Evolutionary conservation across 345 rosid species (phyloP).

Genomic region (Sisymbrium altissimum): DNA sequence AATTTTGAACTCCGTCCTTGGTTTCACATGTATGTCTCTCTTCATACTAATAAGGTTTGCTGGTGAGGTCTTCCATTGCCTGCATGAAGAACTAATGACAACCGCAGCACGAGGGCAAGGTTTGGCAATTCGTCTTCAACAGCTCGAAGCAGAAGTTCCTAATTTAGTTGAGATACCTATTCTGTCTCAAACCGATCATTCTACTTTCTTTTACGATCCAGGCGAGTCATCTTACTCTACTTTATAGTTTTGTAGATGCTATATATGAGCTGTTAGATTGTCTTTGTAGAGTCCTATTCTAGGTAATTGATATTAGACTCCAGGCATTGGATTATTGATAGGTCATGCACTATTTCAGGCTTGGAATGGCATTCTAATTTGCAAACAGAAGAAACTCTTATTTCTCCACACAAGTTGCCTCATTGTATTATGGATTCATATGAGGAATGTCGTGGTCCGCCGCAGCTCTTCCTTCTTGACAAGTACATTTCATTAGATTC

Average conservation of each 20-base stretch:
- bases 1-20: no score
- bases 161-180: conserved; percentile 56
- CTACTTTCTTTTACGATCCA: conserved; percentile 48
- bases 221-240: background rate
- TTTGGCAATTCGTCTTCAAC: conserved; percentile 70
- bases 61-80: conserved; percentile 81
- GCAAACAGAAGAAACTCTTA: conserved; percentile 49
- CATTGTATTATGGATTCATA: conserved; percentile 86
- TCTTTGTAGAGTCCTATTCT: background rate
- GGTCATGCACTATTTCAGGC: conserved; percentile 41
- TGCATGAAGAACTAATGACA: conserved; percentile 76
- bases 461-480: conserved; percentile 80
- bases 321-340: background rate
- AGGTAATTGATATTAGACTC: background rate
- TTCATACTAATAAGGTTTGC: conserved; percentile 57
- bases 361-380: conserved; percentile 74
- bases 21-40: background rate
- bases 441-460: conserved; percentile 82
- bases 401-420: conserved; percentile 72
- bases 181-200: conserved; percentile 68
- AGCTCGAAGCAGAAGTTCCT: conserved; percentile 76
- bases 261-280: background rate
- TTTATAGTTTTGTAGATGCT: background rate
- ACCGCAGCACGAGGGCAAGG: conserved; percentile 85
- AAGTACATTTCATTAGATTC: conserved; percentile 50